Conservation (phyloP, 2,329 filamentous ascomycete genomes). For the Fusarium zealandicum region DNA sequence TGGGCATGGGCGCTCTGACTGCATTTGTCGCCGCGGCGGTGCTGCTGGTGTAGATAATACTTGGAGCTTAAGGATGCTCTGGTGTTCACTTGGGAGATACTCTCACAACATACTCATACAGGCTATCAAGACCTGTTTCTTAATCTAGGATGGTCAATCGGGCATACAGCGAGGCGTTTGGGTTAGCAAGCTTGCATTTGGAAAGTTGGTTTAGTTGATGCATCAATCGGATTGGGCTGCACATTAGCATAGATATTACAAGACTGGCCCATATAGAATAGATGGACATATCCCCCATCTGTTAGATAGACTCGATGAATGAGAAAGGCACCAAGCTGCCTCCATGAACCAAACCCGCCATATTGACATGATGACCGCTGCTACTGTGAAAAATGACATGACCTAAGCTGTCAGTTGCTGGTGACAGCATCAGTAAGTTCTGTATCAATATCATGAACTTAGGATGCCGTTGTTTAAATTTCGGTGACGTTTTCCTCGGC, state of each 20-base stretch:
- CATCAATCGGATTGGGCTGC: slow-evolving; percentile 2
- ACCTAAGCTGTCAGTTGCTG: not conserved
- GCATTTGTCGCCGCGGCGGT: slow-evolving; percentile 53
- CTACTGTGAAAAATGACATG: not conserved
- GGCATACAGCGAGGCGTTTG: slow-evolving; percentile 40
- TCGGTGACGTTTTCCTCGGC: slow-evolving; percentile 22
- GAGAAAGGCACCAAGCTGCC: slow-evolving; percentile 11
- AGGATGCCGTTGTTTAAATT: slow-evolving; percentile 5
- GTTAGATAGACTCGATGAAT: slow-evolving; percentile 24
- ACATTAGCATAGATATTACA: slow-evolving; percentile 7
- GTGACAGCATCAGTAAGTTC: slow-evolving; percentile 15
- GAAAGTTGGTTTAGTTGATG: not conserved
- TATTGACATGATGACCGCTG: not conserved
- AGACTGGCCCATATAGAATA: slow-evolving; percentile 12
- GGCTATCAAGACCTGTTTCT: slow-evolving; percentile 18
- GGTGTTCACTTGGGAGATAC: slow-evolving; percentile 7
- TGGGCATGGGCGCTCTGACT: slow-evolving; percentile 51
- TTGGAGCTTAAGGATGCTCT: not conserved
- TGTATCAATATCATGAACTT: slow-evolving; percentile 27
- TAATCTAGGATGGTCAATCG: slow-evolving; percentile 23
- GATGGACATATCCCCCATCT: slow-evolving; percentile 1
- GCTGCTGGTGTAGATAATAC: slow-evolving; percentile 44
- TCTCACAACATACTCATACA: slow-evolving; percentile 15
- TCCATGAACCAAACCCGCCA: not conserved
- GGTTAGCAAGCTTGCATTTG: slow-evolving; percentile 22